phyloP scores from a whole-genome alignment of 768 basidiomycete genomes.

The Xerocomus spinulosus region DNA sequence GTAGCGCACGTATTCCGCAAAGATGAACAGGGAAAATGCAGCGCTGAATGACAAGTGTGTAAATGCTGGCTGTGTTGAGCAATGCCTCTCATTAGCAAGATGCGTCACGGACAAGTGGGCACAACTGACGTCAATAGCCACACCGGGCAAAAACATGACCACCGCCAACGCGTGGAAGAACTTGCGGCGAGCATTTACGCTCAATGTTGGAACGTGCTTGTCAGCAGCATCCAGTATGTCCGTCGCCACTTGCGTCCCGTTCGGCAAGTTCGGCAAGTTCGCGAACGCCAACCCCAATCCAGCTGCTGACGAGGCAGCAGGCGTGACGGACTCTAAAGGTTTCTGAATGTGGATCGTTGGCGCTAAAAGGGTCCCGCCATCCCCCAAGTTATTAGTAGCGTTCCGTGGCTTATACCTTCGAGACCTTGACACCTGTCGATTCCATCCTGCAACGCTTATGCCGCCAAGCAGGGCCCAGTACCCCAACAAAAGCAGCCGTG shows the following conservation, averaged over 20 bases:
- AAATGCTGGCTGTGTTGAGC: constrained; percentile 81
- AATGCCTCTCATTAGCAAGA: constrained; percentile 12
- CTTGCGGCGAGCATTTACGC: constrained; percentile 89
- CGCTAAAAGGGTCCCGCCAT: constrained; percentile 31
- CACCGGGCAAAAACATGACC: constrained; percentile 93
- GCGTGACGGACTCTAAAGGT: constrained; percentile 10
- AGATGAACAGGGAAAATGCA: constrained; percentile 92
- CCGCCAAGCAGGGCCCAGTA: constrained; percentile 83
- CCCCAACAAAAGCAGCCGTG: constrained; percentile 65
- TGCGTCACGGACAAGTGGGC: constrained; percentile 2
- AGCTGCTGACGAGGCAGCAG: constrained; percentile 15
- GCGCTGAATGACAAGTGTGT: constrained; percentile 91
- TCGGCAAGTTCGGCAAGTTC: constrained; percentile 50
- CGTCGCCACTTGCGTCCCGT: constrained; percentile 56
- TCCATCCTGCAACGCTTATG: constrained; percentile 93
- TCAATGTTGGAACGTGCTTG: constrained; percentile 84
- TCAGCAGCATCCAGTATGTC: constrained; percentile 80
- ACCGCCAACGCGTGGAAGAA: constrained; percentile 97
- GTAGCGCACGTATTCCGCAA: constrained; percentile 96
- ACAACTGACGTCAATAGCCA: constrained; percentile 79
- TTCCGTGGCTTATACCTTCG: constrained; percentile 59
- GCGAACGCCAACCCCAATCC: constrained; percentile 34
- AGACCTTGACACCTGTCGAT: constrained; percentile 77
- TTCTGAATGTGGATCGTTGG: constrained; percentile 23
- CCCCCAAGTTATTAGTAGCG: constrained; percentile 29